Percentiles rank a stretch among this genome's conserved stretches.
These are phyloP conservation scores for Rosa chinensis DNA, from an alignment of 306 rosid species.

Conservation along the genomic window DNA sequence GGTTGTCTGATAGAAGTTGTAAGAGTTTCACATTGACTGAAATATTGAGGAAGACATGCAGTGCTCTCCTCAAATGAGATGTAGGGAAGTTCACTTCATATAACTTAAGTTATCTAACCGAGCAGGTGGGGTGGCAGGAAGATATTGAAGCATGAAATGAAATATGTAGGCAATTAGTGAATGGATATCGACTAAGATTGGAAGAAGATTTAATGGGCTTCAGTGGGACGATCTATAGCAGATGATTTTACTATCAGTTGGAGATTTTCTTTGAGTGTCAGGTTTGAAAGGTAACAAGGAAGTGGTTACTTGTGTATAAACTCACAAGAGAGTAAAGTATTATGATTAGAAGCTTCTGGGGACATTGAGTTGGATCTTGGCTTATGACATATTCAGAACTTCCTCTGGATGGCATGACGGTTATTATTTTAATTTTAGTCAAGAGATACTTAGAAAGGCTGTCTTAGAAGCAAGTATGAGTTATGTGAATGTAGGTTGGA, in stretches of 20 bases:
- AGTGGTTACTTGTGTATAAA: background rate
- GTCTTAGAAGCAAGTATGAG: background rate
- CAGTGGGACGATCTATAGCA: background rate
- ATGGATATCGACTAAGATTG: background rate
- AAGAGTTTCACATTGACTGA: background rate
- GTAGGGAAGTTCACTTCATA: background rate
- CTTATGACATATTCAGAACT: background rate
- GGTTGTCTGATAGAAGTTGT: background rate
- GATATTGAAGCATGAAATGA: background rate
- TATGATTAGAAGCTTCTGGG: background rate
- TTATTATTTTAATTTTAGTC: background rate
- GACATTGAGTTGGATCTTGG: background rate
- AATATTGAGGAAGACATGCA: no score
- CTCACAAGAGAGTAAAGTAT: background rate
- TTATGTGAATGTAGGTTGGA: background rate
- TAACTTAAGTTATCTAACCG: no score
- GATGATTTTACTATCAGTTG: background rate
- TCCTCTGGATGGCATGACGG: background rate
- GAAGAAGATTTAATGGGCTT: background rate
- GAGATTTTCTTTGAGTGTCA: no score
- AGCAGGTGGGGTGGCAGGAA: background rate
- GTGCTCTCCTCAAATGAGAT: background rate
- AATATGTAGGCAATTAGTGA: background rate
- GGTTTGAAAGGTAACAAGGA: no score
- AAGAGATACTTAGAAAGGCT: background rate